Evolutionary conservation across 208 protist species (phyloP).

Genomic region (Leishmania mexicana): DNA sequence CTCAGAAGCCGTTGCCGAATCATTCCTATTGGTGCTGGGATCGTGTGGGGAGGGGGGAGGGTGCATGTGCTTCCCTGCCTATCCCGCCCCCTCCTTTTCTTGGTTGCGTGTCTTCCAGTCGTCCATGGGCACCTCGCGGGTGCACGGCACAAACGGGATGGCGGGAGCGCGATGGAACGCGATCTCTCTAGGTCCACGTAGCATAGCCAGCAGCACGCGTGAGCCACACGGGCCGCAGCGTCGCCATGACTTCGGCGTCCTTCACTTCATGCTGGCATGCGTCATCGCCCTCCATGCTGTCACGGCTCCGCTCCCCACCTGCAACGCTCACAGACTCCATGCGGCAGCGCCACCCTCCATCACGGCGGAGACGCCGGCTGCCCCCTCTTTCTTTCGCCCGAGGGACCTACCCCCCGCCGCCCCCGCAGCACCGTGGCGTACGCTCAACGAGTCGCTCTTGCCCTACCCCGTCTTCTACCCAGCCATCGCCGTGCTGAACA

Average conservation of each 20-base stretch:
- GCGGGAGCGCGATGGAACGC: neutral
- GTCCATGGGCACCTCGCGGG: neutral
- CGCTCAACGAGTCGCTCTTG: conserved; percentile 26
- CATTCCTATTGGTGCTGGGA: neutral
- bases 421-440: conserved; percentile 24
- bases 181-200: too few relatives aligned
- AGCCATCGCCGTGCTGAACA: conserved; percentile 29
- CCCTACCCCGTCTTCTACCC: conserved; percentile 38
- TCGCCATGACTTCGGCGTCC: neutral
- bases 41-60: too few relatives aligned
- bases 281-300: neutral
- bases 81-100: neutral
- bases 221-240: neutral
- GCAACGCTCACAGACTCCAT: neutral
- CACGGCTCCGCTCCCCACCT: neutral
- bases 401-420: conserved; percentile 9
- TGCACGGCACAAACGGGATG: neutral
- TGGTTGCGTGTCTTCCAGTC: neutral
- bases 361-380: neutral
- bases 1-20: neutral
- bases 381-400: neutral
- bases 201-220: neutral
- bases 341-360: neutral
- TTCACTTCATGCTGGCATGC: neutral
- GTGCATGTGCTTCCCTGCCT: neutral